These are phyloP conservation scores for Cyathus striatus DNA, from an alignment of 768 basidiomycete species.

Conservation along the genomic window DNA sequence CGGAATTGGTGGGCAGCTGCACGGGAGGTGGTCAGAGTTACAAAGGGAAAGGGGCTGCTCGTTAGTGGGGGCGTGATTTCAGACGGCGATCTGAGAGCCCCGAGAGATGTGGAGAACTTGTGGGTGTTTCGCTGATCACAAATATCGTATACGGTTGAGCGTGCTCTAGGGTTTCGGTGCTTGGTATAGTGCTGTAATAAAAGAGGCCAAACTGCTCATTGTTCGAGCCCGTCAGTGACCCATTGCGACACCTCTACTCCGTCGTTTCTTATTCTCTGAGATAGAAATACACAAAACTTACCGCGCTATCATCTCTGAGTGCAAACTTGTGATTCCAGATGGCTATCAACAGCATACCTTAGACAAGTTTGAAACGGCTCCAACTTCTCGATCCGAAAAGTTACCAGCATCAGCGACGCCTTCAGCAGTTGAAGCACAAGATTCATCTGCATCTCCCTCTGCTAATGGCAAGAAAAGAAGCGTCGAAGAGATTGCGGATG, in stretches of 20 bases:
- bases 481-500: too few relatives aligned
- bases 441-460: background rate
- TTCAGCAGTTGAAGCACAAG: background rate
- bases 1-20: slow-evolving; percentile 84
- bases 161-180: slow-evolving; percentile 50
- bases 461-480: too few relatives aligned
- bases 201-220: slow-evolving; percentile 59
- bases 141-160: too few relatives aligned
- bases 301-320: slow-evolving; percentile 74
- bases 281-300: slow-evolving; percentile 80
- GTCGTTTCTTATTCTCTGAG: background rate
- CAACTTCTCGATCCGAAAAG: too few relatives aligned
- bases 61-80: slow-evolving; percentile 64
- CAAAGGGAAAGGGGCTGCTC: slow-evolving; percentile 74
- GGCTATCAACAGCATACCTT: too few relatives aligned
- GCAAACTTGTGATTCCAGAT: slow-evolving; percentile 62
- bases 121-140: too few relatives aligned
- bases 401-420: too few relatives aligned
- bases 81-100: slow-evolving; percentile 61
- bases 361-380: too few relatives aligned
- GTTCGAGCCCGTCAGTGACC: slow-evolving; percentile 74
- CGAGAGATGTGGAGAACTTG: slow-evolving; percentile 75
- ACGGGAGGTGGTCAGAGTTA: slow-evolving; percentile 71
- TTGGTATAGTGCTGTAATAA: slow-evolving; percentile 58
- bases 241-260: background rate